phyloP scores from a whole-genome alignment of 345 rosid genomes.

The Salix purpurea region DNA sequence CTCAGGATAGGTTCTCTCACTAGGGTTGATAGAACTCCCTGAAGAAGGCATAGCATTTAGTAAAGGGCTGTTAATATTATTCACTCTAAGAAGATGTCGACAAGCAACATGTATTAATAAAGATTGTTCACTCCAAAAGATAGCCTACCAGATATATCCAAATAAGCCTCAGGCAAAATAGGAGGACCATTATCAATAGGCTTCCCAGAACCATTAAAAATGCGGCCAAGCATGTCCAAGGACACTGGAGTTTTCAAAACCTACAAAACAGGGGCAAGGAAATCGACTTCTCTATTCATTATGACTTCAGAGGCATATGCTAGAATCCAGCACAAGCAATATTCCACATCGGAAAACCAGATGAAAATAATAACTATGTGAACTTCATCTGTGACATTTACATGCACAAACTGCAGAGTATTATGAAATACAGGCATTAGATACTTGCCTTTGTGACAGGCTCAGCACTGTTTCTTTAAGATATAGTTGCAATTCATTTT shows the following conservation, averaged over 20 bases:
- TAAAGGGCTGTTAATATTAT: background rate
- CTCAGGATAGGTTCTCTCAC: slow-evolving; percentile 97
- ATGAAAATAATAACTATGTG: background rate
- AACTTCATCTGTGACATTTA: background rate
- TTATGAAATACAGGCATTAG: background rate
- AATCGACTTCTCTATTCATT: background rate
- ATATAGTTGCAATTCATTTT: background rate
- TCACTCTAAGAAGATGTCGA: slow-evolving; percentile 4
- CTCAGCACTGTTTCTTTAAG: background rate
- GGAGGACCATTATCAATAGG: slow-evolving; percentile 97
- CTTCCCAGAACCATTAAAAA: slow-evolving; percentile 94
- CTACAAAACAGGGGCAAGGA: slow-evolving; percentile 32
- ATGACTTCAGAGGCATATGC: background rate
- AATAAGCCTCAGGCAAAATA: slow-evolving; percentile 86
- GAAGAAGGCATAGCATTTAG: slow-evolving; percentile 7
- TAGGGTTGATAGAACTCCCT: slow-evolving; percentile 97
- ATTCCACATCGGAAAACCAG: background rate
- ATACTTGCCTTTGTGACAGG: background rate
- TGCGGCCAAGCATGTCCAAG: slow-evolving; percentile 93
- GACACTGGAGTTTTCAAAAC: slow-evolving; percentile 91
- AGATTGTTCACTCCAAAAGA: background rate
- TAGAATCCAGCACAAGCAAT: background rate
- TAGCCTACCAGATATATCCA: slow-evolving; percentile 80
- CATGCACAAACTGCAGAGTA: background rate
- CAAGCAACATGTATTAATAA: slow-evolving; percentile 3